phyloP scores from a whole-genome alignment of 805 yeast species.

The Saccharomyces eubayanus region DNA sequence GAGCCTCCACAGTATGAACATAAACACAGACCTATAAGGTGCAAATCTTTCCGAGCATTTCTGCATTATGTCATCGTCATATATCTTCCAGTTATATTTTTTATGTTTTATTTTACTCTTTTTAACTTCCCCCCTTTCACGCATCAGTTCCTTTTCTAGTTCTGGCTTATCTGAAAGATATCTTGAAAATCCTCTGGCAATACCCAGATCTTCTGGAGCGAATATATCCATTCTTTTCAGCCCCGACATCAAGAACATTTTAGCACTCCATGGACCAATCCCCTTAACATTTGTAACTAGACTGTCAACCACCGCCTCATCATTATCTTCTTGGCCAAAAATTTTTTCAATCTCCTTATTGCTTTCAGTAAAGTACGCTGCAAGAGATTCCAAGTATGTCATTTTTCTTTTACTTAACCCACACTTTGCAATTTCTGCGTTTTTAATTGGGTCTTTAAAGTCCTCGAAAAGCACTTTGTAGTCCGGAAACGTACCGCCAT shows the following conservation, averaged over 20 bases:
- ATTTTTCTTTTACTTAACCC: constrained; percentile 68
- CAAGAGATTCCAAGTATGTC: constrained; percentile 49
- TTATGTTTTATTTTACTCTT: constrained; percentile 33
- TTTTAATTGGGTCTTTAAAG: constrained; percentile 15
- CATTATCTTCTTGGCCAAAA: constrained; percentile 30
- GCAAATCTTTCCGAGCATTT: constrained; percentile 48
- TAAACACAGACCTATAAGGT: constrained; percentile 62
- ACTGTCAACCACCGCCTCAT: constrained; percentile 41
- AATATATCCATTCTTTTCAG: constrained; percentile 61
- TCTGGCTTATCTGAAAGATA: constrained; percentile 52
- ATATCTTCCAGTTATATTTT: constrained; percentile 57
- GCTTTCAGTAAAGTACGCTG: constrained; percentile 40
- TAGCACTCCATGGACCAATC: constrained; percentile 79
- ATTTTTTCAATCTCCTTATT: constrained; percentile 32
- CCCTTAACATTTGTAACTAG: constrained; percentile 52
- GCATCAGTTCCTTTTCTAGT: constrained; percentile 38
- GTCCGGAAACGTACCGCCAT: constrained; percentile 39
- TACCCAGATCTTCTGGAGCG: constrained; percentile 73
- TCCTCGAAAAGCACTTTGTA: constrained; percentile 40
- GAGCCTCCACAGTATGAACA: constrained; percentile 68
- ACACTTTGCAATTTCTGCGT: constrained; percentile 46
- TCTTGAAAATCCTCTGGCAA: constrained; percentile 68
- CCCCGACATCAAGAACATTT: constrained; percentile 75
- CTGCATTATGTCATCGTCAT: constrained; percentile 50
- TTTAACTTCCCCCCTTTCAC: constrained; percentile 31